phyloP scores from a whole-genome alignment of 768 basidiomycete species.

The Rhodotorula kratochvilovae region DNA sequence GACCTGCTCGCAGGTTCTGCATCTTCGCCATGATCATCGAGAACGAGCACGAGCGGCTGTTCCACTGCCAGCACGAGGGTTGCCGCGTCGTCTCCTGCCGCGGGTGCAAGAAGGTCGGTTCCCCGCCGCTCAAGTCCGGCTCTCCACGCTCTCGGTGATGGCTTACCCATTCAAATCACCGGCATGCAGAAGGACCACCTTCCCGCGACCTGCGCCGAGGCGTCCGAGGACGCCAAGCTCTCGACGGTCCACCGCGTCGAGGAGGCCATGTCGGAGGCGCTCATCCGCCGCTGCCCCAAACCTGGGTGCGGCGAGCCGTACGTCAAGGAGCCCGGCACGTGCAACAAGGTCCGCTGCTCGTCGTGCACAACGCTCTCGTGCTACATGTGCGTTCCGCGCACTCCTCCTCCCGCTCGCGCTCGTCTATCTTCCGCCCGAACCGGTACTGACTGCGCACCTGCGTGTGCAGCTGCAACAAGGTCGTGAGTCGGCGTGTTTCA shows the following conservation, averaged over 20 bases:
- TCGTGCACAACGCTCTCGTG: conserved; percentile 46
- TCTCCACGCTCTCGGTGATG: not conserved
- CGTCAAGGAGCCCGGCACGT: conserved; percentile 43
- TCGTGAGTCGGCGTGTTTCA: conserved; percentile 12
- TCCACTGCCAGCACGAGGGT: conserved; percentile 37
- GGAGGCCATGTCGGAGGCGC: conserved; percentile 50
- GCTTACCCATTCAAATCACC: no score
- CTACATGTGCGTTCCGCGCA: conserved; percentile 47
- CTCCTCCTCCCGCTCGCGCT: not conserved
- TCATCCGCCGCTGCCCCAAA: conserved; percentile 47
- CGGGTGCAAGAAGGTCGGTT: conserved; percentile 39
- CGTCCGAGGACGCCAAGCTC: conserved; percentile 46
- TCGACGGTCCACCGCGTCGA: conserved; percentile 46
- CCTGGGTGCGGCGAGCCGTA: conserved; percentile 46
- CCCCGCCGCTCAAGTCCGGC: no score
- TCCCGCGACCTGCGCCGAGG: conserved; percentile 48
- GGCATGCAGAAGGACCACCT: conserved; percentile 45
- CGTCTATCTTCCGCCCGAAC: not conserved
- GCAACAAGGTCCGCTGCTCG: conserved; percentile 42
- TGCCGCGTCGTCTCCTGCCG: conserved; percentile 36
- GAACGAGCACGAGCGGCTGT: conserved; percentile 37
- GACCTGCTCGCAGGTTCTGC: conserved; percentile 28
- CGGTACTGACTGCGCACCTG: not conserved
- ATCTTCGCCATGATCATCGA: conserved; percentile 39
- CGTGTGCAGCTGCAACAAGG: conserved; percentile 19